A percentile compares a stretch with the other conserved stretches of the same genome.
These are phyloP conservation scores for Heterobasidion irregulare DNA, from an alignment of 1,284 basidiomycete genomes.

Conservation along the genomic window DNA sequence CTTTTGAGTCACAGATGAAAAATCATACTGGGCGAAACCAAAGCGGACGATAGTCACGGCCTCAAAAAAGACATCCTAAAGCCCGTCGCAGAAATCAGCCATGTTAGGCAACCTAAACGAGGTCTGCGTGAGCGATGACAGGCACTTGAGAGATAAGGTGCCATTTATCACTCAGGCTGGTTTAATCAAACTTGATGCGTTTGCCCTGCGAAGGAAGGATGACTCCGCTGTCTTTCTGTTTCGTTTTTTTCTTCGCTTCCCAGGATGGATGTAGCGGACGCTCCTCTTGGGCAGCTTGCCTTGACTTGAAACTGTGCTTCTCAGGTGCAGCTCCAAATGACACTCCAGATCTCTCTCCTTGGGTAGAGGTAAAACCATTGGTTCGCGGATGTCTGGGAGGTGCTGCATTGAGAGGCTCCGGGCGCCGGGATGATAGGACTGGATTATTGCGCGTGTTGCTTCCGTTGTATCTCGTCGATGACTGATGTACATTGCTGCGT, in stretches of 20 bases:
- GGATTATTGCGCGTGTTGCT: neutral
- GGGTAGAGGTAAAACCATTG: neutral
- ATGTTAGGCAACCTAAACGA: neutral
- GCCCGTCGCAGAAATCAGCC: too few relatives aligned
- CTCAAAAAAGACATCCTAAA: too few relatives aligned
- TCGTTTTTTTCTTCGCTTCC: constrained; percentile 77
- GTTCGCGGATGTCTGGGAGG: neutral
- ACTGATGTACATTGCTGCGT: neutral
- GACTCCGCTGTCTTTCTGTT: neutral
- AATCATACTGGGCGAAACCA: too few relatives aligned
- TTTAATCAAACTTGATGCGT: neutral
- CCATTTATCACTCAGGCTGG: neutral
- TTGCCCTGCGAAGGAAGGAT: neutral
- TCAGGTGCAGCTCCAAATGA: neutral
- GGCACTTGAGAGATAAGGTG: neutral
- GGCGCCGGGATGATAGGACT: neutral
- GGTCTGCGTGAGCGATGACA: neutral
- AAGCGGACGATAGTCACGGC: too few relatives aligned
- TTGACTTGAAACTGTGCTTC: neutral
- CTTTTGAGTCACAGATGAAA: too few relatives aligned
- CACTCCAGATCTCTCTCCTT: neutral
- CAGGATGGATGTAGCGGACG: constrained; percentile 81
- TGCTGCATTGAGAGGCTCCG: constrained; percentile 2
- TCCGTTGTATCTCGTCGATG: neutral
- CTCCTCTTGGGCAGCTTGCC: constrained; percentile 18